Evolutionary conservation across 2,329 filamentous ascomycete genomes (phyloP).

Genomic region (Apiospora sp.): DNA sequence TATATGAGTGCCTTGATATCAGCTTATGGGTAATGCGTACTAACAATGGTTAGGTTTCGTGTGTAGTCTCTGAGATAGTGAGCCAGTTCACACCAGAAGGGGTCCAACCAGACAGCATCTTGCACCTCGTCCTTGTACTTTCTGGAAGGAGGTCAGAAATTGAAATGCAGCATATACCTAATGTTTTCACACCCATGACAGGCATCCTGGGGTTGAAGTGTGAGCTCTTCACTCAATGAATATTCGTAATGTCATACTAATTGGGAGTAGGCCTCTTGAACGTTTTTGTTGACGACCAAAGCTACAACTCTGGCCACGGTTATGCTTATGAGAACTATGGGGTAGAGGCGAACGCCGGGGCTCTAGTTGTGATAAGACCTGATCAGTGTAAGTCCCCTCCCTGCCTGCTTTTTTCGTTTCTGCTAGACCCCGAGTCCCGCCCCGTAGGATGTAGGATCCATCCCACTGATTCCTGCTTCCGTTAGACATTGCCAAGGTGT

Average conservation of each 20-base stretch:
- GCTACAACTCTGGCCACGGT: conserved; percentile 63
- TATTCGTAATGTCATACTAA: not conserved
- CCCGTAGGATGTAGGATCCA: not conserved
- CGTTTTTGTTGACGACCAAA: conserved; percentile 63
- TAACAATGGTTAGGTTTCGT: conserved; percentile 33
- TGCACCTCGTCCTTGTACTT: conserved; percentile 65
- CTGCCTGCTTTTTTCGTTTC: not conserved
- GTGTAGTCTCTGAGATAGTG: conserved; percentile 36
- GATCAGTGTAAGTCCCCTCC: conserved; percentile 62
- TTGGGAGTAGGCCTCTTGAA: conserved; percentile 61
- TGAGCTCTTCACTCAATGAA: conserved; percentile 39
- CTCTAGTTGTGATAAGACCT: conserved; percentile 63
- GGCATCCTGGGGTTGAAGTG: conserved; percentile 64
- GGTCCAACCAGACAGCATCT: conserved; percentile 59
- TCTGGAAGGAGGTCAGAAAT: conserved; percentile 55
- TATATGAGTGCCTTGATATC: not conserved
- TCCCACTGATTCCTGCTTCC: conserved; percentile 2
- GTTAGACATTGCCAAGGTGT: conserved; percentile 40
- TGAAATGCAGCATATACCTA: conserved; percentile 61
- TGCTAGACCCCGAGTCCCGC: not conserved
- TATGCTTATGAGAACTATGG: conserved; percentile 65
- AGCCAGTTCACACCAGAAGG: conserved; percentile 50
- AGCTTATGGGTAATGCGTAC: not conserved
- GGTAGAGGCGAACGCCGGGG: conserved; percentile 53
- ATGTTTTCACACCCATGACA: conserved; percentile 62